Evolutionary conservation across 2,329 filamentous ascomycete genomes (phyloP), one percentile per base, ranked within the genome.

Genomic region (Diaporthe ilicicola): DNA sequence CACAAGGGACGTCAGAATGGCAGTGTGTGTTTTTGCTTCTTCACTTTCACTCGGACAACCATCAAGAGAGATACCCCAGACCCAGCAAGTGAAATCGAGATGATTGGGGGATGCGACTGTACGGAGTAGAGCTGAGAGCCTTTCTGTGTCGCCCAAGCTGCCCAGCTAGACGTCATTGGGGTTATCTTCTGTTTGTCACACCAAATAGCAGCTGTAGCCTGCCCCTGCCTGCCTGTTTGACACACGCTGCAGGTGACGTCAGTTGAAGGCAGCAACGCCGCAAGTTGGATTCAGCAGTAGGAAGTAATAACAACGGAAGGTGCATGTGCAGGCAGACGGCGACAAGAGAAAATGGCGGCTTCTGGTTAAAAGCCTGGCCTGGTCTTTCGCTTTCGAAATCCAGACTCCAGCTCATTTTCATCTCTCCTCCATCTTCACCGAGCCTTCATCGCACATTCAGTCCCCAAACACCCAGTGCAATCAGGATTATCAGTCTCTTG

Each of bases 171-270:
- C 59, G 59, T 64, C 59, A 64, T 64, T 37, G 17, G 29, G 29
- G 24, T 22, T 24, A n/a, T n/a, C n/a, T n/a, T n/a, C n/a, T n/a
- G n/a, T 50, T 3, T 24, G 59, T 50, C 59, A 50, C 44, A 64
- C 44, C 15, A 50, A 50, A 32, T n/a, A 24, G 29, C 3, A 50
- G 44, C 59, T 64, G 59, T 64, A 7, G 54, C 15, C 42, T 22
- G 56, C 22, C n/a, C 56, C 24, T 62, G 56, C 56, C 56, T 13
- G 59, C 42, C 19, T 34, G 13, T 10, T 13, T 39, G 6, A 39
- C 37, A 13, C 37, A 10, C 15, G 1, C 27, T 50, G 50, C 59
- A 64, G 37, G 59, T 68, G 66, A 68, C 66, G 66, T 68, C 66
- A 68, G 53, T 22, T 34, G n/a, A 50, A 68, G 53, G 66, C 42